Evolutionary conservation across 768 basidiomycete genomes (phyloP), one percentile per base, ranked within the genome.

Genomic region (Psilocybe subaeruginosa): DNA sequence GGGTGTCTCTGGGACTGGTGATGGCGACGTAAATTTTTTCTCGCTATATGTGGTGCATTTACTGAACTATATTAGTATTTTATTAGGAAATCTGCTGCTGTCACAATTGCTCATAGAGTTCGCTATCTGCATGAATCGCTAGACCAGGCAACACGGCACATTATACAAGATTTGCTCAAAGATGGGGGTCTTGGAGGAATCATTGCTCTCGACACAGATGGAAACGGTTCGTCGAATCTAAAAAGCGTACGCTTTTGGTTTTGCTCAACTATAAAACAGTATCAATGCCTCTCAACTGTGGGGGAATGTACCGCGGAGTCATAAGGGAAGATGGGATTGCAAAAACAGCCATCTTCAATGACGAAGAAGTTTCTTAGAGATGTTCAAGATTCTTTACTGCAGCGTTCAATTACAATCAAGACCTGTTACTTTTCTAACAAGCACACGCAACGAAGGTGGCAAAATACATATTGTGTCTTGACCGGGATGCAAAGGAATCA

Each of bases 231-330:
- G 81, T 69, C 1, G 16, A 47, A 14, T 48, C 12, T 8, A 27
- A 8, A 8, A 4, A 47, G 29, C 19, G 2, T 17, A 35, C 33
- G 11, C 33, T 35, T 11, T 8, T 16, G 5, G 33, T 57, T 19
- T 31, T n/a, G n/a, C 30, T 23, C n/a, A 23, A n/a, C 31, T 11
- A 48, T 8, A 27, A 33, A 47, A 49, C 63, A 92, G 91, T 93
- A 47, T 77, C 89, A 0, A 83, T 90, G 77, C 85, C 90, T 5
- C 70, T 93, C 63, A 93, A 93, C 70, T 90, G 86, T 66, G 76
- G 81, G 17, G 90, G 92, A 7, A 94, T 94, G 92, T 93, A 92
- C 69, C 82, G 92, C 30, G 92, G 92, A 5, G 79, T 92, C 14
- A 85, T 93, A 35, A 76, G 81, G 47, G 76, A 80, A 63, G 90